A percentile compares a stretch with the other conserved stretches of the same genome.
Conservation (phyloP, 192 early-diverging fungal genomes). For the Coemansia sp. region DNA sequence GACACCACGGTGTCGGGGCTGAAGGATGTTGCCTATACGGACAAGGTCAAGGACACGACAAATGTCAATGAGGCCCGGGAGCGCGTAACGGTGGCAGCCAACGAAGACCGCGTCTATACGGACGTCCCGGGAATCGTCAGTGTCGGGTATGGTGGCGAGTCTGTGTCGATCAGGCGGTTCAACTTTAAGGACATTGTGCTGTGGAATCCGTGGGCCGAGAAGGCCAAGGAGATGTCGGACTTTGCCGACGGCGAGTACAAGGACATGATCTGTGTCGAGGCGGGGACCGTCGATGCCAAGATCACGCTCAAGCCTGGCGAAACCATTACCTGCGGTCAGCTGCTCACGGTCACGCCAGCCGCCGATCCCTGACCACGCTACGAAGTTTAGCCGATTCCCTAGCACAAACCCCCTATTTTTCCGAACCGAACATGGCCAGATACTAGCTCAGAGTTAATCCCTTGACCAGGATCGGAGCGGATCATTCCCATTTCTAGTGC, state of each 20-base stretch:
- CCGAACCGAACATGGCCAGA: no score
- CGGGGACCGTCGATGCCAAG: constrained; percentile 62
- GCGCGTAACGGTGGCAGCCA: constrained; percentile 54
- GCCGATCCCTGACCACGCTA: neutral
- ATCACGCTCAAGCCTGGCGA: constrained; percentile 61
- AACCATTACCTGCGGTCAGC: constrained; percentile 69
- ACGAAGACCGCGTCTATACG: constrained; percentile 84
- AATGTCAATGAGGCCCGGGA: constrained; percentile 45
- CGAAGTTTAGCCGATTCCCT: neutral
- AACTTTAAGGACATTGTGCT: constrained; percentile 61
- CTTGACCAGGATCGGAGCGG: no score
- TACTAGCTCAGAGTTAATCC: no score
- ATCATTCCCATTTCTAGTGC: no score
- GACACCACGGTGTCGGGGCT: constrained; percentile 61
- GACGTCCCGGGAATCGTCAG: constrained; percentile 52
- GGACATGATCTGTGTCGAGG: constrained; percentile 89
- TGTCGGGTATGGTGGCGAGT: constrained; percentile 18
- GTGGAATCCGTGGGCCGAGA: constrained; percentile 96
- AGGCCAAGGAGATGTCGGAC: constrained; percentile 83
- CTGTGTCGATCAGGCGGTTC: constrained; percentile 21
- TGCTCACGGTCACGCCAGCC: constrained; percentile 31
- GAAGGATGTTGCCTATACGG: constrained; percentile 54
- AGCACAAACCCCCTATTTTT: no score
- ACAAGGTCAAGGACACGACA: constrained; percentile 61
- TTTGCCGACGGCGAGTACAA: constrained; percentile 84